Base-by-base conservation (phyloP, 495 filamentous ascomycete genomes). In the Bacidia gigantensis region DNA sequence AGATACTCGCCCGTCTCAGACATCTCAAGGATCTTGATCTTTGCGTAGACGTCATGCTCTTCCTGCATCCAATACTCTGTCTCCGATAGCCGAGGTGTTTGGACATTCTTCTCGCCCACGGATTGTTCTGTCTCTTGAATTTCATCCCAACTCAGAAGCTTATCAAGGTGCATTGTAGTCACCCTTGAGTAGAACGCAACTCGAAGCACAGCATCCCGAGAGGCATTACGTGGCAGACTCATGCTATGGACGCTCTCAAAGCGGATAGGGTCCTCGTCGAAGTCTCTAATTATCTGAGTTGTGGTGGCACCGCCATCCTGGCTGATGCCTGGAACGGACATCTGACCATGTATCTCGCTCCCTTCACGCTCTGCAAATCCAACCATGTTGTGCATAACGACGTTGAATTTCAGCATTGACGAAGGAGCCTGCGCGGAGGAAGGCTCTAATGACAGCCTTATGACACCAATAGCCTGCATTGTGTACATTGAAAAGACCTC, bases 241-340 rank as follows among this genome's bases (percentile, higher is more conserved):
- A 99, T 96, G 60, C 87, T 94, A 69, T 99, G 92, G 49, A 95
- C 88, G 66, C 92, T 97, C 64, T 95, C 88, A 60, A 99, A 99
- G 29, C 84, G 83, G 52, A 97, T 81, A 1, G 88, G 81, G n/a
- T 87, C 83, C 64, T 97, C 92, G 59, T 96, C 89, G 63, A 99
- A 99, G 50, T 85, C 87, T 49, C 75, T 82, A 61, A 95, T 92
- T 79, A 95, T 87, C 60, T 90, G 86, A 1, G 92, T 99, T 14
- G 92, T 95, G 0, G 86, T 87, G 47, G 86, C 86, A 5, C 92
- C 93, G 50, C 86, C 84, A 64, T 94, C 87, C 50, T 95, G 90
- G 12, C 86, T 92, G 43, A 94, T 81, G 25, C 89, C 87, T 14
- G 92, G 89, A 48, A 99, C 80, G 61, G 94, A 96, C 22, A 99